Evolutionary conservation across 306 rosid species (phyloP).

Genomic region (Trichosanthes cucumerina): DNA sequence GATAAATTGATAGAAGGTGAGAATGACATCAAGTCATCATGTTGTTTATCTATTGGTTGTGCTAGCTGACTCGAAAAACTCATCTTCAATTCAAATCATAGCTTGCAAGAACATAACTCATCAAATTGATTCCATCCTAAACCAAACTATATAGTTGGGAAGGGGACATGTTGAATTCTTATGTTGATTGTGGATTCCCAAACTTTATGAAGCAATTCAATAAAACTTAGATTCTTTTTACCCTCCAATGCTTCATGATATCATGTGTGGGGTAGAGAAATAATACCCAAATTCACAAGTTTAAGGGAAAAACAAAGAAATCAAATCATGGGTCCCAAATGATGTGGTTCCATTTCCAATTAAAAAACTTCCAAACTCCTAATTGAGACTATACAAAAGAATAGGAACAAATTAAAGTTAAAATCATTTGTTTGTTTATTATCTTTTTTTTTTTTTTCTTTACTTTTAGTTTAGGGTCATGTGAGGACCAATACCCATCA

Average conservation of each 20-base stretch:
- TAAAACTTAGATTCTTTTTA: not conserved
- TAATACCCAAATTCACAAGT: not conserved
- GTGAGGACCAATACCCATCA: slow-evolving; percentile 6
- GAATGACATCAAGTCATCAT: not conserved
- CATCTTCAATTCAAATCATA: not conserved
- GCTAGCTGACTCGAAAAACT: not conserved
- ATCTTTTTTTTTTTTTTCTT: not conserved
- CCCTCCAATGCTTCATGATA: not conserved
- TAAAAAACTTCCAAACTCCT: not conserved
- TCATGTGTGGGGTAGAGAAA: not conserved
- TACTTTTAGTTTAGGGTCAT: not conserved
- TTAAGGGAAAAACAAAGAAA: not conserved
- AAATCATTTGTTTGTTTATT: not conserved
- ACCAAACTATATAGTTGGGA: not conserved
- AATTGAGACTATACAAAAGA: slow-evolving; percentile 4
- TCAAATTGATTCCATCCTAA: not conserved
- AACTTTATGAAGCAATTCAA: not conserved
- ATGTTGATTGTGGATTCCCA: not conserved
- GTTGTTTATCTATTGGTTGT: not conserved
- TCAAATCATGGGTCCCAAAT: slow-evolving; percentile 8
- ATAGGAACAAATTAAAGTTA: not conserved
- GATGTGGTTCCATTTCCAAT: slow-evolving; percentile 8
- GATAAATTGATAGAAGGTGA: not conserved
- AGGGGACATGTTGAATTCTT: not conserved
- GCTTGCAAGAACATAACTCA: not conserved